Percentiles rank a stretch among this genome's conserved stretches.
phyloP scores from a whole-genome alignment of 2,329 filamentous ascomycete species.

The Colletotrichum phormii region DNA sequence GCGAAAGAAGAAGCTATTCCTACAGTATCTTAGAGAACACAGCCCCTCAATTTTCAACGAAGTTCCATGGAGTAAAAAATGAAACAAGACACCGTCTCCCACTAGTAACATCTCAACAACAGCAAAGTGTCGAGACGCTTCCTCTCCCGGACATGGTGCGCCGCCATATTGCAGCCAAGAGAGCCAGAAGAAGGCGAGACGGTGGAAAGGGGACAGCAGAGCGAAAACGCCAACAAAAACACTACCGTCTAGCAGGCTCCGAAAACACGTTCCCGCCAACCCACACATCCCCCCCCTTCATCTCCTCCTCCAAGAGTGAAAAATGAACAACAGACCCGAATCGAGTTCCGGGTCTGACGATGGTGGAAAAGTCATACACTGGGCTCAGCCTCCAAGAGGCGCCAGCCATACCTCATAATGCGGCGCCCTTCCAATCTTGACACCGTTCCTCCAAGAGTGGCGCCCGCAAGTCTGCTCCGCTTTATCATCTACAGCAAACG shows the following conservation, averaged over 20 bases:
- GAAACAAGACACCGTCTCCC: too few relatives aligned
- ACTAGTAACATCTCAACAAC: too few relatives aligned
- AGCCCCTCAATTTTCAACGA: neutral
- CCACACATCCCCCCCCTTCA: neutral
- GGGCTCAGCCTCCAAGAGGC: too few relatives aligned
- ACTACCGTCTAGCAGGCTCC: neutral
- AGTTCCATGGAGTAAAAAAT: too few relatives aligned
- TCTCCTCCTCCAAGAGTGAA: neutral
- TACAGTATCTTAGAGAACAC: conserved; percentile 29
- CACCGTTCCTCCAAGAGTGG: neutral
- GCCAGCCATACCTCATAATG: too few relatives aligned
- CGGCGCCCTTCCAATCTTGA: neutral
- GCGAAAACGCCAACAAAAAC: neutral
- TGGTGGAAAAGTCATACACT: neutral
- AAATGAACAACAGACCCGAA: neutral
- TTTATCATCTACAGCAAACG: neutral
- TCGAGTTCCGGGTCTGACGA: neutral
- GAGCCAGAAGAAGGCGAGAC: neutral
- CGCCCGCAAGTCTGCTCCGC: neutral
- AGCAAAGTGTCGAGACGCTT: neutral
- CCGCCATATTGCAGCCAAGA: neutral
- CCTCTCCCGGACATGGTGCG: too few relatives aligned
- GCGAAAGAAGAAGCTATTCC: neutral
- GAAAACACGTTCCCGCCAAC: neutral
- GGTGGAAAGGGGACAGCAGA: neutral